Evolutionary conservation across 495 filamentous ascomycete species (phyloP).

Genomic region (Cercophora scortea): DNA sequence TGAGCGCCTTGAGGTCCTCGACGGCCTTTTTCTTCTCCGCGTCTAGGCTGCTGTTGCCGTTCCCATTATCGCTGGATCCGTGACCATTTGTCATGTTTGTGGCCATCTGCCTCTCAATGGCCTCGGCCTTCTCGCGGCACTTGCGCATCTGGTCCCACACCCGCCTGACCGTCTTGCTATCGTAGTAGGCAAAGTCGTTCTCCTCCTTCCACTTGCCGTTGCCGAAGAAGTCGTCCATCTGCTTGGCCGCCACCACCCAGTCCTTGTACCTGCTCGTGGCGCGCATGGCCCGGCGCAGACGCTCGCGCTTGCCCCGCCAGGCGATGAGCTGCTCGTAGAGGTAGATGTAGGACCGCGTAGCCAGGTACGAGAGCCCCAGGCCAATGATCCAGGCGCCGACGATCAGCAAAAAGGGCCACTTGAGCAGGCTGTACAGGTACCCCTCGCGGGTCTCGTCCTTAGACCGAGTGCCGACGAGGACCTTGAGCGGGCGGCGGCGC

Average conservation of each 20-base stretch:
- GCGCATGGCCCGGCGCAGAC: slow-evolving; percentile 60
- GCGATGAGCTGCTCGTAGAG: slow-evolving; percentile 73
- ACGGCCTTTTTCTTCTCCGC: slow-evolving; percentile 38
- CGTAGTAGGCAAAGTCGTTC: slow-evolving; percentile 93
- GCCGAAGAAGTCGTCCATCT: slow-evolving; percentile 74
- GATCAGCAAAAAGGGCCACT: slow-evolving; percentile 80
- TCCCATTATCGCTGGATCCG: slow-evolving; percentile 5
- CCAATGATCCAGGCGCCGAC: slow-evolving; percentile 75
- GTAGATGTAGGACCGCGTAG: slow-evolving; percentile 83
- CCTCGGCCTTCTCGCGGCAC: slow-evolving; percentile 49
- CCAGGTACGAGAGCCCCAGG: slow-evolving; percentile 58
- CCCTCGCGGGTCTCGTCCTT: slow-evolving; percentile 93
- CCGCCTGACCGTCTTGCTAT: slow-evolving; percentile 68
- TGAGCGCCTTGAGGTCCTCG: slow-evolving; percentile 64
- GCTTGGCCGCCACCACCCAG: slow-evolving; percentile 70
- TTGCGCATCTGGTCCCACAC: slow-evolving; percentile 66
- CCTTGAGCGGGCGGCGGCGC: slow-evolving; percentile 4
- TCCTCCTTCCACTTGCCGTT: slow-evolving; percentile 79
- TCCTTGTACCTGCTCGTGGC: slow-evolving; percentile 65
- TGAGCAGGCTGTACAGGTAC: slow-evolving; percentile 75
- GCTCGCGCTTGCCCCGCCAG: slow-evolving; percentile 66
- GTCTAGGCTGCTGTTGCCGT: not conserved
- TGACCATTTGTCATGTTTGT: not conserved
- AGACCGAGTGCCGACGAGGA: slow-evolving; percentile 40
- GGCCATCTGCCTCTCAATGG: slow-evolving; percentile 28